Conservation (phyloP, 2,329 filamentous ascomycete genomes). For the Trichoderma guizhouense region DNA sequence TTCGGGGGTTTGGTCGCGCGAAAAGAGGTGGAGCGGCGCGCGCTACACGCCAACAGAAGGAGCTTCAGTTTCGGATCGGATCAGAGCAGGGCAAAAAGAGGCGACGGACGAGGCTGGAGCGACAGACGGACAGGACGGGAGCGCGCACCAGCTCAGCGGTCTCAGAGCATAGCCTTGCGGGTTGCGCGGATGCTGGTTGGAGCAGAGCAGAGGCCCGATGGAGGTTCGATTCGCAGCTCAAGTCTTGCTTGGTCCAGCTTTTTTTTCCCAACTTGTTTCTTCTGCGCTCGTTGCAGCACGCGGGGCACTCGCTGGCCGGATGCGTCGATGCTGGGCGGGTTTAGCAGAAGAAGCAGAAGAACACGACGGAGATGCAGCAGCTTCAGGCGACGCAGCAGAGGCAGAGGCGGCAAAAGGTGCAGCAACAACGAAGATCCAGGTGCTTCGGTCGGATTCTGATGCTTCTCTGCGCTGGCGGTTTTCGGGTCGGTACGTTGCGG, state of each 20-base stretch:
- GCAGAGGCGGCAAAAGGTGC: neutral
- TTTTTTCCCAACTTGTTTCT: neutral
- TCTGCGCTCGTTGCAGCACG: neutral
- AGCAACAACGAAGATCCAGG: neutral
- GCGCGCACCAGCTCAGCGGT: constrained; percentile 17
- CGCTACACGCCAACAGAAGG: constrained; percentile 10
- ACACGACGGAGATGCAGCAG: neutral
- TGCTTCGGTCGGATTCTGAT: neutral
- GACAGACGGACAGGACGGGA: neutral
- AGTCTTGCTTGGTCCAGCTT: neutral
- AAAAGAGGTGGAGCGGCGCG: constrained; percentile 13
- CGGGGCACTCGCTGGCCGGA: neutral
- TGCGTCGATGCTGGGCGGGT: neutral
- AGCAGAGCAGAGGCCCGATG: neutral
- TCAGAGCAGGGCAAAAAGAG: neutral
- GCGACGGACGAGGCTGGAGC: neutral
- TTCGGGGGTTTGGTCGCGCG: constrained; percentile 2
- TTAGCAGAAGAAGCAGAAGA: neutral
- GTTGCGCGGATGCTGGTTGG: neutral
- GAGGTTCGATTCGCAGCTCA: neutral
- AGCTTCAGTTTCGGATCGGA: neutral
- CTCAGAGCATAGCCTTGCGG: constrained; percentile 22
- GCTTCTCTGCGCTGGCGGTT: constrained; percentile 7
- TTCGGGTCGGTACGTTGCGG: constrained; percentile 18
- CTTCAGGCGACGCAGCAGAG: neutral